These are phyloP conservation scores for Spencermartinsiella ligniputridi DNA, from an alignment of 1,139 yeast species.

Conservation along the genomic window DNA sequence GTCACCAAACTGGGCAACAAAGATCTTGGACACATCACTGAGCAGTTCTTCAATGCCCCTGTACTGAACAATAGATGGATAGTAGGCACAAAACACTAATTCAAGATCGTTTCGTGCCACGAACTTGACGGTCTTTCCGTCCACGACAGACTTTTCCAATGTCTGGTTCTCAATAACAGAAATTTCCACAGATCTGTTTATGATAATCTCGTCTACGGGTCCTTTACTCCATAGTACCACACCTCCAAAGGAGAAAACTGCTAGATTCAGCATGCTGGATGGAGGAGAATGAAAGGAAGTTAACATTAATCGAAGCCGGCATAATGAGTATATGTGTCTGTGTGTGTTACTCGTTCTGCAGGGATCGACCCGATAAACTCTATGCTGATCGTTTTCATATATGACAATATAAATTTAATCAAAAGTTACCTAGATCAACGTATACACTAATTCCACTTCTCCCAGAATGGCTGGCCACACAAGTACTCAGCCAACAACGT, in stretches of 20 bases:
- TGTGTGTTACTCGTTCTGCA: no score
- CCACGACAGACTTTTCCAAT: slow-evolving; percentile 13
- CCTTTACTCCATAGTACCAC: slow-evolving; percentile 51
- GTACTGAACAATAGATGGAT: slow-evolving; percentile 35
- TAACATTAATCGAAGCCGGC: background rate
- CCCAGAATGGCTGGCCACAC: no score
- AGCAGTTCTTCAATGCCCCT: slow-evolving; percentile 34
- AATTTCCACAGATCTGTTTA: slow-evolving; percentile 49
- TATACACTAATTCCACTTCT: no score
- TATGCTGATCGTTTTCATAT: background rate
- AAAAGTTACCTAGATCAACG: no score
- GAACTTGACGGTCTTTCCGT: slow-evolving; percentile 34
- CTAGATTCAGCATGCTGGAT: slow-evolving; percentile 51
- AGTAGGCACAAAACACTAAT: slow-evolving; percentile 33
- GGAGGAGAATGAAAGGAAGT: background rate
- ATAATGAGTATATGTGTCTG: no score
- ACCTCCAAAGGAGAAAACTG: slow-evolving; percentile 56
- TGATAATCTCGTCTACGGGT: slow-evolving; percentile 40
- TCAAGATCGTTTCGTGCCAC: slow-evolving; percentile 33
- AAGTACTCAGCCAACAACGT: no score
- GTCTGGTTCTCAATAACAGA: slow-evolving; percentile 41
- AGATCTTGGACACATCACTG: slow-evolving; percentile 33
- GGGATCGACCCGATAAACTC: background rate
- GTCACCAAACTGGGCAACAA: slow-evolving; percentile 27
- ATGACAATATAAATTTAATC: background rate